Conservation (phyloP, 768 basidiomycete species). For the Suillus brevipes region DNA sequence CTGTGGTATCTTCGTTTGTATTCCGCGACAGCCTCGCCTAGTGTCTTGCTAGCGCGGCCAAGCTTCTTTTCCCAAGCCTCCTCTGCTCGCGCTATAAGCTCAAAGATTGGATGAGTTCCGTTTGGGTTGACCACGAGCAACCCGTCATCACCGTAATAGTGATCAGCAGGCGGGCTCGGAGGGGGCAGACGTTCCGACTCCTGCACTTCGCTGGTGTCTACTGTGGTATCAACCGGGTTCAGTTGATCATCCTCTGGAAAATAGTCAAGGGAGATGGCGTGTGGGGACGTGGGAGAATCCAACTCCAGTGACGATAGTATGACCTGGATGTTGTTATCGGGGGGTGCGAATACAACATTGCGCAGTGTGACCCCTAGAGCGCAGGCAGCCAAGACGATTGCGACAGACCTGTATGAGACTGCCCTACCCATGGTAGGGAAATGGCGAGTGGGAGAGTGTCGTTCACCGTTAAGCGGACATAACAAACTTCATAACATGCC, state of each 20-base stretch:
- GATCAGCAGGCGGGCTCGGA: conserved; percentile 12
- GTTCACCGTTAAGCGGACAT: background rate
- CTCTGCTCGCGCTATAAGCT: conserved; percentile 40
- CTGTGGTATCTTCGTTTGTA: conserved; percentile 37
- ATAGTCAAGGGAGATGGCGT: background rate
- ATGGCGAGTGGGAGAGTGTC: background rate
- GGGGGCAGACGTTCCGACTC: background rate
- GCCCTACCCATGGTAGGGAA: background rate
- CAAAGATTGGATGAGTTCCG: conserved; percentile 45
- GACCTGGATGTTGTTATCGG: background rate
- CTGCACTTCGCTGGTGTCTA: background rate
- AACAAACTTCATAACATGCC: background rate
- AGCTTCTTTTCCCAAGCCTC: conserved; percentile 37
- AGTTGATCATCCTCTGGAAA: background rate
- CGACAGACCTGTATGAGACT: conserved; percentile 3
- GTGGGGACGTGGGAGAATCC: background rate
- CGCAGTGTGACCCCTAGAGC: conserved; percentile 4
- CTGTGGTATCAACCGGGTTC: background rate
- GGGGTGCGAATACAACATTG: background rate
- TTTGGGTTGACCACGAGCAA: conserved; percentile 35
- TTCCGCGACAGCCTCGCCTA: conserved; percentile 39
- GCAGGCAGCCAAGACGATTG: background rate
- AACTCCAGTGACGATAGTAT: background rate
- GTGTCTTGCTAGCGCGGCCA: conserved; percentile 35
- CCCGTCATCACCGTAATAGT: conserved; percentile 29